These are phyloP conservation scores for Podospora appendiculata DNA, from an alignment of 495 filamentous ascomycete species.

Conservation along the genomic window DNA sequence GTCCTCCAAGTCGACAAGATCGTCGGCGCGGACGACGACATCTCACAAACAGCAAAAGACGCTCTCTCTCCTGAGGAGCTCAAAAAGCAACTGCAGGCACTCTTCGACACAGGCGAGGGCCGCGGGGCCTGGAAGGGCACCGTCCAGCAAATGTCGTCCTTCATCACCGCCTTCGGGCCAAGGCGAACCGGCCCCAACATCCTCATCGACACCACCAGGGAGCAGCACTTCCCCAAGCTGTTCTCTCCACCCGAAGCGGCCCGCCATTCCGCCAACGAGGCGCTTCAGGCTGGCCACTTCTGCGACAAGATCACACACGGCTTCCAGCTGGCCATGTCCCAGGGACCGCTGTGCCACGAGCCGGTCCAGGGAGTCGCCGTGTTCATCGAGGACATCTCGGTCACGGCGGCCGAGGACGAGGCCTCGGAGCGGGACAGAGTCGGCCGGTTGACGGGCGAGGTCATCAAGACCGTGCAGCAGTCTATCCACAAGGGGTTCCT, in stretches of 20 bases:
- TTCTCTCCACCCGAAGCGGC: constrained; percentile 39
- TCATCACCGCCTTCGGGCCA: constrained; percentile 89
- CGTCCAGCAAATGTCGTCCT: constrained; percentile 76
- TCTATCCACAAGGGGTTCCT: constrained; percentile 83
- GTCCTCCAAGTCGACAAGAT: constrained; percentile 8
- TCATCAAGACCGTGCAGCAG: constrained; percentile 78
- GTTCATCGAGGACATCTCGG: constrained; percentile 72
- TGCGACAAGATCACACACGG: constrained; percentile 85
- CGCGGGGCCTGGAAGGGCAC: constrained; percentile 69
- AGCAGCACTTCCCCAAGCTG: constrained; percentile 66
- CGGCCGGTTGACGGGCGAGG: constrained; percentile 82
- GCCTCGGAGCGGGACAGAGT: constrained; percentile 56
- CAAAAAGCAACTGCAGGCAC: constrained; percentile 56
- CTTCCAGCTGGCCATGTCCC: constrained; percentile 85
- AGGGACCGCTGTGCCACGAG: constrained; percentile 88
- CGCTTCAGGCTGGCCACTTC: constrained; percentile 64
- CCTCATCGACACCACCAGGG: constrained; percentile 74
- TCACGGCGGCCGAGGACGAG: constrained; percentile 46
- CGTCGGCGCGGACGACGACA: constrained; percentile 38
- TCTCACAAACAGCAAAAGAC: constrained; percentile 38
- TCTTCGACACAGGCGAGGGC: constrained; percentile 57
- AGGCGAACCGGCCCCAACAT: constrained; percentile 80
- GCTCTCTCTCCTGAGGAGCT: constrained; percentile 67
- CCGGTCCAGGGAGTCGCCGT: constrained; percentile 90
- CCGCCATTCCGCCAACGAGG: constrained; percentile 33